These are phyloP conservation scores for Ogataea ramenticola DNA, from an alignment of 805 yeast species.

Conservation along the genomic window DNA sequence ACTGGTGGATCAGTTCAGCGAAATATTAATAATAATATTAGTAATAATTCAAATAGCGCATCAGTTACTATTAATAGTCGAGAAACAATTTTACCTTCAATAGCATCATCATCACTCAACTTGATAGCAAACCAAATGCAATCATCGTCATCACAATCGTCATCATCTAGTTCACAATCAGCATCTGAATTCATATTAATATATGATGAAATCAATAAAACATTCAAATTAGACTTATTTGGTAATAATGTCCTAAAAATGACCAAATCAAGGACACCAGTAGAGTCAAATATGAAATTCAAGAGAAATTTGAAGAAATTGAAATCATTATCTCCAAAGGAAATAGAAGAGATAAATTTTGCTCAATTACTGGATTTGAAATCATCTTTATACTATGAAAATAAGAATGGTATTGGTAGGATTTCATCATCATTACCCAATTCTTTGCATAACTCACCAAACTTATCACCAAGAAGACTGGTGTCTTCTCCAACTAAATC, in stretches of 20 bases:
- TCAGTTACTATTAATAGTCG: background rate
- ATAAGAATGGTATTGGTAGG: background rate
- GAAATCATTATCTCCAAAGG: background rate
- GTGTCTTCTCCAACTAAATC: background rate
- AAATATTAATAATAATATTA: background rate
- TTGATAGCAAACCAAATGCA: background rate
- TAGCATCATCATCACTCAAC: background rate
- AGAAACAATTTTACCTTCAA: background rate
- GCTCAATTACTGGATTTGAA: background rate
- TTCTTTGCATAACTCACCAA: background rate
- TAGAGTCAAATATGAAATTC: slow-evolving; percentile 10
- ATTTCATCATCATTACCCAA: background rate
- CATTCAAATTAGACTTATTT: slow-evolving; percentile 20
- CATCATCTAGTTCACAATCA: background rate
- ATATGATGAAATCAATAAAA: slow-evolving; percentile 18
- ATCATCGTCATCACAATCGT: no score
- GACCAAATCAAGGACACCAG: slow-evolving; percentile 25
- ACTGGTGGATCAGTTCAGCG: background rate
- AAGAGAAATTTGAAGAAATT: background rate
- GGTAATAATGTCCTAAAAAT: slow-evolving; percentile 19
- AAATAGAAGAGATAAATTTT: background rate
- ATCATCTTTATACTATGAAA: background rate
- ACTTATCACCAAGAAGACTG: background rate
- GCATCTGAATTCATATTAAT: slow-evolving; percentile 19
- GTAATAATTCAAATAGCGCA: background rate